Conservation (phyloP, 345 rosid genomes). For the Geranium brycei region DNA sequence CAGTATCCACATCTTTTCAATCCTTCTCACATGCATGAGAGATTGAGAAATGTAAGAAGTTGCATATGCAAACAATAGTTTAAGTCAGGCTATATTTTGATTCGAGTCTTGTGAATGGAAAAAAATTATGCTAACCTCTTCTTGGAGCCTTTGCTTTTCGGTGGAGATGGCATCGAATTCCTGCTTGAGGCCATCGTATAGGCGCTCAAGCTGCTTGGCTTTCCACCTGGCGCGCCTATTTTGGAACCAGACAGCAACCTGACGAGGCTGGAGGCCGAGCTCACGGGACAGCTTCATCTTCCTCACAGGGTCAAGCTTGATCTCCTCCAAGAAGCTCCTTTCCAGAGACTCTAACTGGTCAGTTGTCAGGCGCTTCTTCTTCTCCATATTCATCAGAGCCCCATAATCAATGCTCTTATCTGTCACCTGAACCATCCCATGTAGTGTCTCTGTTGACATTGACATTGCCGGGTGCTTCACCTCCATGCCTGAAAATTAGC, state of each 20-base stretch:
- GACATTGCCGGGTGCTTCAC: conserved; percentile 29
- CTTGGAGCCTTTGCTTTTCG: conserved; percentile 68
- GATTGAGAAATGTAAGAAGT: too few species aligned
- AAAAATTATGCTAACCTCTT: conserved; percentile 39
- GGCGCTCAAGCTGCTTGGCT: conserved; percentile 64
- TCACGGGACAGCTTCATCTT: conserved; percentile 74
- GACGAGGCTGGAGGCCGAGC: conserved; percentile 78
- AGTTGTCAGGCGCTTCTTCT: conserved; percentile 35
- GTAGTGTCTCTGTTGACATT: conserved; percentile 13
- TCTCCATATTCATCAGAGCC: conserved; percentile 43
- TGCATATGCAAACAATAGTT: too few species aligned
- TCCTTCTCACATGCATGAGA: too few species aligned
- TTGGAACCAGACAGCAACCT: conserved; percentile 90
- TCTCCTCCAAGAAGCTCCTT: conserved; percentile 75
- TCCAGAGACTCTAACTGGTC: conserved; percentile 64
- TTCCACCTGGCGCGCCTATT: conserved; percentile 87
- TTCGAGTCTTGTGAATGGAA: background rate
- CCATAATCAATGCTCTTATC: conserved; percentile 26
- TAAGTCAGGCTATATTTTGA: background rate
- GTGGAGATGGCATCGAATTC: conserved; percentile 45
- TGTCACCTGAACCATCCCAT: conserved; percentile 18
- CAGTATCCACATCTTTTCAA: background rate
- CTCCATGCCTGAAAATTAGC: conserved; percentile 32
- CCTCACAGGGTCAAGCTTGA: conserved; percentile 64
- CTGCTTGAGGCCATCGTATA: conserved; percentile 55